These are phyloP conservation scores for Caryocar brasiliense DNA, from an alignment of 441 rosid species.

Conservation along the genomic window DNA sequence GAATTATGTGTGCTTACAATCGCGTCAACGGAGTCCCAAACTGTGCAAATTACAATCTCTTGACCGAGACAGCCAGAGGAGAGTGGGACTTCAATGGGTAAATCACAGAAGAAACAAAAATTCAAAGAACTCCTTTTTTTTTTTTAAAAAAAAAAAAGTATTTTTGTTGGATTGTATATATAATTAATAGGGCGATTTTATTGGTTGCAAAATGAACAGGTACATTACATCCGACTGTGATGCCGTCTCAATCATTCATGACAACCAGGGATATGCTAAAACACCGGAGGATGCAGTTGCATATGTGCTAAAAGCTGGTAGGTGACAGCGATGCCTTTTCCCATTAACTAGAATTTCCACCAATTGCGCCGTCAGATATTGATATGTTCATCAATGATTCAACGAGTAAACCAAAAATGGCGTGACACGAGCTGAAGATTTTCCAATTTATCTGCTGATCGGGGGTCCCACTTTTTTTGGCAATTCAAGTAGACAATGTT, in stretches of 20 bases:
- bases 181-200: background rate
- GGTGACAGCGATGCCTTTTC: background rate
- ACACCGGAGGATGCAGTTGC: conserved; percentile 71
- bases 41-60: conserved; percentile 65
- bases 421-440: no score
- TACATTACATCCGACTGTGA: conserved; percentile 84
- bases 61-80: conserved; percentile 52
- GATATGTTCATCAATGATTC: no score
- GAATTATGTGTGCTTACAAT: conserved; percentile 87
- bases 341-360: no score
- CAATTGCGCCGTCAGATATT: no score
- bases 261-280: conserved; percentile 52
- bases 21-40: conserved; percentile 73
- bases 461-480: no score
- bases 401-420: no score
- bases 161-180: background rate
- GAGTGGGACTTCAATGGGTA: conserved; percentile 80
- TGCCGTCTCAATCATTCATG: conserved; percentile 57
- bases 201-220: conserved; percentile 21
- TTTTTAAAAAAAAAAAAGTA: background rate
- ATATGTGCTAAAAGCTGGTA: conserved; percentile 76
- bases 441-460: no score
- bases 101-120: background rate
- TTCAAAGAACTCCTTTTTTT: no score
- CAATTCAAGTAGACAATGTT: no score